Conservation (phyloP, 805 yeast genomes). For the Komagataella phaffii region DNA sequence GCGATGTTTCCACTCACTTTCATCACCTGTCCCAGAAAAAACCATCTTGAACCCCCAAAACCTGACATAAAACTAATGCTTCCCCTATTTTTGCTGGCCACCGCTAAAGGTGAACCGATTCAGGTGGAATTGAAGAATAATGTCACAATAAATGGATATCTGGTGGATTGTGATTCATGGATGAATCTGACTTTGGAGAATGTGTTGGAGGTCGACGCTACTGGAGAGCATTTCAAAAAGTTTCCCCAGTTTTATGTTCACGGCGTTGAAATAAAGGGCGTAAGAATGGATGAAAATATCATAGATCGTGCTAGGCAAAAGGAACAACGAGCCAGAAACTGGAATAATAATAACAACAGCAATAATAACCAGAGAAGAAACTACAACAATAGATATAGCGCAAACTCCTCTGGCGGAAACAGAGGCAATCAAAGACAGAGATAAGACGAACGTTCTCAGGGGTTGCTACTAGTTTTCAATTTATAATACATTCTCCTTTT, state of each 20-base stretch:
- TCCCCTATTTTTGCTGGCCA: conserved; percentile 81
- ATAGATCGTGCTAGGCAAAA: conserved; percentile 45
- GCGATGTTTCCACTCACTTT: background rate
- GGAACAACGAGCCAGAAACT: conserved; percentile 42
- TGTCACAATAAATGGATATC: conserved; percentile 73
- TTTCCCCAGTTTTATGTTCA: conserved; percentile 68
- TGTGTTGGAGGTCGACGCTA: conserved; percentile 52
- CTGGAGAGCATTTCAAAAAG: conserved; percentile 49
- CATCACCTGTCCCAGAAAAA: background rate
- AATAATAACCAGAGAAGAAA: conserved; percentile 11
- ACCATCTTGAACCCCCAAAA: background rate
- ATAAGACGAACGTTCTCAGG: background rate
- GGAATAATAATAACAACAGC: conserved; percentile 12
- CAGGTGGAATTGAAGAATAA: conserved; percentile 87
- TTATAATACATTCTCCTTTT: background rate
- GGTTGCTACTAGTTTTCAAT: background rate
- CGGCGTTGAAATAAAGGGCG: conserved; percentile 72
- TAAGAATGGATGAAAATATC: conserved; percentile 63
- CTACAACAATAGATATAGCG: conserved; percentile 16
- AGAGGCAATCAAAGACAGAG: conserved; percentile 1
- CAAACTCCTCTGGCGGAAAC: conserved; percentile 12
- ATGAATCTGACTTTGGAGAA: conserved; percentile 83
- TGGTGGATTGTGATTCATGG: conserved; percentile 84
- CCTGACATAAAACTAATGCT: conserved; percentile 12
- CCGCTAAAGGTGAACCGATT: conserved; percentile 81